Evolutionary conservation across 2,329 filamentous ascomycete genomes (phyloP).

Genomic region (Calonectria pteridis): DNA sequence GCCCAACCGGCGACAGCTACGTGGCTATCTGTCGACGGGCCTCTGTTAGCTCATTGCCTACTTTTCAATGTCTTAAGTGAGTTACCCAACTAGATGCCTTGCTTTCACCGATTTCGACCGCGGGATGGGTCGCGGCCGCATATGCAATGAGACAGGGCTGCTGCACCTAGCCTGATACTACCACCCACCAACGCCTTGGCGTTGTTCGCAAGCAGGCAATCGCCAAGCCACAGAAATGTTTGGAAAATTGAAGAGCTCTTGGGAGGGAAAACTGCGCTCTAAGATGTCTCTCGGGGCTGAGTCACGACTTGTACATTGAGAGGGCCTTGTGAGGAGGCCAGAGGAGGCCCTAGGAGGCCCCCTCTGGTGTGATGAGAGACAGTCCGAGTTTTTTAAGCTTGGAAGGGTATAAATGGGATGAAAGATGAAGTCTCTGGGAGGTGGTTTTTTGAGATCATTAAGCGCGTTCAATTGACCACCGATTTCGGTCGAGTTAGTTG

Average conservation of each 20-base stretch:
- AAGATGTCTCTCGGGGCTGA: background rate
- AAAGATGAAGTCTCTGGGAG: background rate
- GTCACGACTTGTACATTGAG: background rate
- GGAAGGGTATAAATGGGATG: background rate
- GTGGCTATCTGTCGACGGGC: conserved; percentile 10
- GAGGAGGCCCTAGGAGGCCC: background rate
- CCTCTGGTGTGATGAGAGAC: background rate
- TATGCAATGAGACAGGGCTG: conserved; percentile 31
- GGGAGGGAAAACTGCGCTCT: background rate
- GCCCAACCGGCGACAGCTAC: conserved; percentile 12
- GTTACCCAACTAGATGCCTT: background rate
- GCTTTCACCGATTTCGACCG: conserved; percentile 5
- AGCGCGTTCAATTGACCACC: background rate
- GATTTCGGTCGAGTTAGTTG: too few species aligned
- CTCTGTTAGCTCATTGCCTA: conserved; percentile 21
- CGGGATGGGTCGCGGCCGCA: conserved; percentile 25
- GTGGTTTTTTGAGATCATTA: background rate
- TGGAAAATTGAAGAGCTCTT: background rate
- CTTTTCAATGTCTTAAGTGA: background rate
- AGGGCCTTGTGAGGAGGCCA: background rate
- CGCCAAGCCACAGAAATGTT: background rate
- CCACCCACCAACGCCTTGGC: conserved; percentile 15
- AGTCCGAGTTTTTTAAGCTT: too few species aligned
- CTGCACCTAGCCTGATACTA: background rate
- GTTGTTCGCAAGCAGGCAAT: background rate